Evolutionary conservation across 768 basidiomycete species (phyloP), one percentile per base, ranked within the genome.

Genomic region (Suillus hirtellus): DNA sequence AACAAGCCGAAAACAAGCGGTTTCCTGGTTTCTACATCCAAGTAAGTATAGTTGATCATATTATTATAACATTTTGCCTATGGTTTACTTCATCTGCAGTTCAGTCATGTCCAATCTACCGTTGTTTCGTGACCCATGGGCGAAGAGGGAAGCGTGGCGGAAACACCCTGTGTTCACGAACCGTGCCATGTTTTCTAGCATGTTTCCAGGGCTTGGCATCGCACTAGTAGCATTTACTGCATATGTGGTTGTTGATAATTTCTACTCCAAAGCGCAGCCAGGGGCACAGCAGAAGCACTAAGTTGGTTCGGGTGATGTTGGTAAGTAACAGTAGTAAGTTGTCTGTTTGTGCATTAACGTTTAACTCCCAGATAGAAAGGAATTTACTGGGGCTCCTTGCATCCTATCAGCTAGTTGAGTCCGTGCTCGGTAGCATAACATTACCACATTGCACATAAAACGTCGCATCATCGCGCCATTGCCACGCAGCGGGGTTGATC

Each of bases 151-250:
- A 69, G 92, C 93, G 44, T 97, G 94, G 95, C 84, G 95, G 70
- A 94, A 89, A 75, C 88, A 86, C 70, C 88, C 91, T n/a, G 86
- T 96, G 61, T 97, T 97, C 81, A 84, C 87, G 65, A 90, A 89
- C 68, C 86, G 89, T 47, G 84, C 85, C 69, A 95, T 95, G 92
- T 89, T 98, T 80, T 81, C 89, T 70, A 94, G 86, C 80, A 75
- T 96, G 67, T 95, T 98, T 76, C 96, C 96, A 40, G 96, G 96
- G 44, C 92, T 99, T 71, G 96, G 95, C 54, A 93, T 94, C 62
- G 96, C 93, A 42, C 83, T 94, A 58, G 93, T 89, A 60, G 92
- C 95, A 1, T 99, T 99, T 80, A 89, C 93, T 38, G 89, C 86
- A 63, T 99, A 98, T 70, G 94, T 98, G 38, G 76, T 92, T 40